A percentile compares a stretch with the other conserved stretches of the same genome.
Conservation (phyloP, 768 basidiomycete genomes). For the Crepidotus variabilis region DNA sequence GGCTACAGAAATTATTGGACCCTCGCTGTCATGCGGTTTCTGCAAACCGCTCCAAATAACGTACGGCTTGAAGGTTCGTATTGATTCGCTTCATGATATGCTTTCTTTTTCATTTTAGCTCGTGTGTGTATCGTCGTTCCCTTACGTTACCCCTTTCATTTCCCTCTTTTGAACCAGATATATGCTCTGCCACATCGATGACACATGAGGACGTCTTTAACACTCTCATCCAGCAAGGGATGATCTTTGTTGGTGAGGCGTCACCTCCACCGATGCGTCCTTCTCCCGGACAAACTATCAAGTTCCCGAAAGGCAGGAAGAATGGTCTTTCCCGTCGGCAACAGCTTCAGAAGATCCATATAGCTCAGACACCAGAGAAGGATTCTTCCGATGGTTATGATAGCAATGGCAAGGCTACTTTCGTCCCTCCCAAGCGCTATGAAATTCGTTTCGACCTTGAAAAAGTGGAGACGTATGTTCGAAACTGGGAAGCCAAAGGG, state of each 20-base stretch:
- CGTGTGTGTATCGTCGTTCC: not conserved
- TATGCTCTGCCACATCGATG: conserved; percentile 84
- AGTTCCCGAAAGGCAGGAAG: conserved; percentile 63
- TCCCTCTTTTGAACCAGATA: conserved; percentile 48
- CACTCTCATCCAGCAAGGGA: conserved; percentile 66
- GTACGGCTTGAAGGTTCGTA: conserved; percentile 72
- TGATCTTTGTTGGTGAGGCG: conserved; percentile 60
- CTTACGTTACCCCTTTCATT: not conserved
- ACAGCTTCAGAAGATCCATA: conserved; percentile 58
- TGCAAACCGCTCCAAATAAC: conserved; percentile 52
- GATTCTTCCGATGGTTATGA: conserved; percentile 31
- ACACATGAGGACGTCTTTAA: conserved; percentile 83
- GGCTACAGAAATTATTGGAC: conserved; percentile 98
- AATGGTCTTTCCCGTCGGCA: conserved; percentile 64
- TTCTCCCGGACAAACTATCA: conserved; percentile 77
- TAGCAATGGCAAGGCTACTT: conserved; percentile 43
- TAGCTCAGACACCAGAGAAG: conserved; percentile 19
- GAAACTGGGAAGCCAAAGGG: conserved; percentile 72
- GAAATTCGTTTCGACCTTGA: conserved; percentile 70
- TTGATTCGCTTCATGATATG: not conserved
- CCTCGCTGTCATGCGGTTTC: conserved; percentile 77
- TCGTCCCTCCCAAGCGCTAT: conserved; percentile 67
- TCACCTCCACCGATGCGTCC: conserved; percentile 54
- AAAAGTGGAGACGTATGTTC: conserved; percentile 61
- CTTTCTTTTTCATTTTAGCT: not conserved